These are phyloP conservation scores for Leptographium wingfieldii DNA, from an alignment of 2,329 filamentous ascomycete genomes.

Conservation along the genomic window DNA sequence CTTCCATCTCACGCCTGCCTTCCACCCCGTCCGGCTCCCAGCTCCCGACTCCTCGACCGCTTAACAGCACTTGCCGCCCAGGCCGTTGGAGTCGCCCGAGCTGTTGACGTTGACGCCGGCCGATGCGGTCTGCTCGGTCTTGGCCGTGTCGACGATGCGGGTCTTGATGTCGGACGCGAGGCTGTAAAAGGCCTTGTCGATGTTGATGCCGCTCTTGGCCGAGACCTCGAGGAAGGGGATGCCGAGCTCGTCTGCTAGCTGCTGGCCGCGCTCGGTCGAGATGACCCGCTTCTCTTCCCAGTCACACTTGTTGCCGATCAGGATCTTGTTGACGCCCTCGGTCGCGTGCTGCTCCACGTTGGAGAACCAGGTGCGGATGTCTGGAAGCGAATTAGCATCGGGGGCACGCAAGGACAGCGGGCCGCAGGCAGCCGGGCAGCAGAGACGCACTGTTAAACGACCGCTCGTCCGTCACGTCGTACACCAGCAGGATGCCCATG, in stretches of 20 bases:
- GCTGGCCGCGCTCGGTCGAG: slow-evolving; percentile 84
- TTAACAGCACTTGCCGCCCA: slow-evolving; percentile 64
- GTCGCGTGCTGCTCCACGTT: slow-evolving; percentile 98
- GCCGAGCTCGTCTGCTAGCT: slow-evolving; percentile 85
- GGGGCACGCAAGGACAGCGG: too few relatives aligned
- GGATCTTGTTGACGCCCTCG: slow-evolving; percentile 98
- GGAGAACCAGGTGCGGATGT: slow-evolving; percentile 98
- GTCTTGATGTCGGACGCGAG: slow-evolving; percentile 97
- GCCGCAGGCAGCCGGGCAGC: too few relatives aligned
- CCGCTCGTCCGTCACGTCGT: slow-evolving; percentile 94
- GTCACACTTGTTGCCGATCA: slow-evolving; percentile 99
- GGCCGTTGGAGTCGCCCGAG: slow-evolving; percentile 35
- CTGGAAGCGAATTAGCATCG: slow-evolving; percentile 30
- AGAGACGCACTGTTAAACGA: slow-evolving; percentile 75
- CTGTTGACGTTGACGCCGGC: slow-evolving; percentile 58
- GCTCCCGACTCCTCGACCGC: slow-evolving; percentile 11
- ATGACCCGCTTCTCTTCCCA: slow-evolving; percentile 99
- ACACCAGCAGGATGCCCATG: slow-evolving; percentile 95
- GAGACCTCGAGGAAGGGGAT: slow-evolving; percentile 98
- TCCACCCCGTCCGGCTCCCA: background rate
- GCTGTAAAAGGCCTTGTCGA: slow-evolving; percentile 96
- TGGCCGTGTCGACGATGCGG: slow-evolving; percentile 82
- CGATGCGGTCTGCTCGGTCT: slow-evolving; percentile 51
- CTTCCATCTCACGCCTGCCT: background rate
- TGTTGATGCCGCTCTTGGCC: slow-evolving; percentile 99